Percentiles rank a stretch among this genome's conserved stretches.
Conservation (phyloP, 1,284 basidiomycete species). For the Agaricales sp. region DNA sequence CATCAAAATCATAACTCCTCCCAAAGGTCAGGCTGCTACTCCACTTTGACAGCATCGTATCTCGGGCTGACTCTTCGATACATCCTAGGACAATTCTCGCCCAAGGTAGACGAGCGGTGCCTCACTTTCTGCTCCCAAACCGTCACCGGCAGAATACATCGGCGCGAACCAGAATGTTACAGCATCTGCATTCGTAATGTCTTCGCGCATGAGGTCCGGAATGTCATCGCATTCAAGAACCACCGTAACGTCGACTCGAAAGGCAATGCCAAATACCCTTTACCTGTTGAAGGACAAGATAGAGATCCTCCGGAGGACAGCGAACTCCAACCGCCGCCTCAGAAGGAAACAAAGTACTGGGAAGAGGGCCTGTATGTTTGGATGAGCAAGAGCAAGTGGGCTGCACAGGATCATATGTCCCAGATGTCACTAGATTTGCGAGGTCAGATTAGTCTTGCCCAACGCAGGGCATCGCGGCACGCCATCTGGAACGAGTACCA, state of each 20-base stretch:
- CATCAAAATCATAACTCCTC: constrained; percentile 38
- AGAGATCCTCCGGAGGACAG: constrained; percentile 28
- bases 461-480: constrained; percentile 29
- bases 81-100: constrained; percentile 40
- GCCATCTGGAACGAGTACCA: constrained; percentile 40
- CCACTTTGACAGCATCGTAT: not conserved
- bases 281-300: constrained; percentile 54
- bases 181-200: constrained; percentile 64
- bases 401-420: constrained; percentile 43
- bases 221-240: constrained; percentile 37
- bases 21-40: constrained; percentile 23
- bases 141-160: constrained; percentile 43
- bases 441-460: constrained; percentile 32
- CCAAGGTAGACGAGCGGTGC: constrained; percentile 61
- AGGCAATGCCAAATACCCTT: constrained; percentile 40
- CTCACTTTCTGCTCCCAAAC: constrained; percentile 63
- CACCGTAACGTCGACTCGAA: constrained; percentile 26
- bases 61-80: not conserved
- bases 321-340: constrained; percentile 11
- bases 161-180: constrained; percentile 48
- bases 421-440: constrained; percentile 48
- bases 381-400: constrained; percentile 43
- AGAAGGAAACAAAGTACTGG: constrained; percentile 43
- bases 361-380: constrained; percentile 69
- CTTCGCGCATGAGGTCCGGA: constrained; percentile 60